A percentile compares a stretch with the other conserved stretches of the same genome.
These are phyloP conservation scores for Penicillium sp. DNA, from an alignment of 2,329 filamentous ascomycete genomes.

Conservation along the genomic window DNA sequence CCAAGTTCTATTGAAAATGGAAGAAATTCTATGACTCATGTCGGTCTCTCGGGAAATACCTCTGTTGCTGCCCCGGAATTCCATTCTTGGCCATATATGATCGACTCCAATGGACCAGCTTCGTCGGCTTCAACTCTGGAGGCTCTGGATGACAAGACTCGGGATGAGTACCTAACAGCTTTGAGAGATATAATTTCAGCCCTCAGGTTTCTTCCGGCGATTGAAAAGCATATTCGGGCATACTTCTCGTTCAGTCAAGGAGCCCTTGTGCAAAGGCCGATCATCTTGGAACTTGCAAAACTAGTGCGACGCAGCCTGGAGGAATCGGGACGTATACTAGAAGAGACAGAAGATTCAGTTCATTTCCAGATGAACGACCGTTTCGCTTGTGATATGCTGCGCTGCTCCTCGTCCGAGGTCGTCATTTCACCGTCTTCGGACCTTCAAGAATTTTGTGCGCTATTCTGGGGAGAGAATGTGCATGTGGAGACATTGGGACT, in stretches of 20 bases:
- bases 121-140: background rate
- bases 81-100: conserved; percentile 15
- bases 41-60: too few species aligned
- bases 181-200: conserved; percentile 11
- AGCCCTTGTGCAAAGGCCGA: conserved; percentile 10
- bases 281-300: conserved; percentile 7
- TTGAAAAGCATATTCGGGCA: conserved; percentile 9
- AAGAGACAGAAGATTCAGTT: too few species aligned
- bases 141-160: conserved; percentile 4
- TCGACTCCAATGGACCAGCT: background rate
- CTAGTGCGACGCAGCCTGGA: too few species aligned
- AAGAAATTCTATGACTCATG: too few species aligned
- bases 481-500: conserved; percentile 17
- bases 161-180: conserved; percentile 2
- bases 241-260: conserved; percentile 10
- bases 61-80: conserved; percentile 8
- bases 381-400: background rate
- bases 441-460: conserved; percentile 9
- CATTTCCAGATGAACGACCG: too few species aligned
- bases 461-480: conserved; percentile 15
- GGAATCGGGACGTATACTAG: too few species aligned
- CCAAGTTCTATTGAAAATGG: background rate
- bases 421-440: conserved; percentile 9
- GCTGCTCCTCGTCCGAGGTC: conserved; percentile 9
- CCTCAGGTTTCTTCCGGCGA: conserved; percentile 9